Conservation (phyloP, 345 rosid genomes). For the Triadica sebifera region DNA sequence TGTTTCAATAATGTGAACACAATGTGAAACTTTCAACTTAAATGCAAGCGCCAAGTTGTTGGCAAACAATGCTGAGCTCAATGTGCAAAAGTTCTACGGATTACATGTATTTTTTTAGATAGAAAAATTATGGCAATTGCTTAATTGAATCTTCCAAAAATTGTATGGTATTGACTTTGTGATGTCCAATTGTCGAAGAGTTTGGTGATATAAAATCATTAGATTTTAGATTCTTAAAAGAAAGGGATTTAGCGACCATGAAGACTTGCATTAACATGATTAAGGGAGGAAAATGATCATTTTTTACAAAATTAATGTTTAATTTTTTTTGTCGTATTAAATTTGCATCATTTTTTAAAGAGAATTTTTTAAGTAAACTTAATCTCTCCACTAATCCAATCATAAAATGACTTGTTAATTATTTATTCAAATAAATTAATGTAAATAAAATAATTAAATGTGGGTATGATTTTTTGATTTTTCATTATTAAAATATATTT, state of each 20-base stretch:
- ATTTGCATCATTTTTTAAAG: not conserved
- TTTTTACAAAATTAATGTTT: no score
- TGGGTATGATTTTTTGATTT: no score
- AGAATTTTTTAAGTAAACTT: no score
- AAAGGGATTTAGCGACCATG: not conserved
- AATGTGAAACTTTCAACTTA: not conserved
- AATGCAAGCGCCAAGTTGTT: not conserved
- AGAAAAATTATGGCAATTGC: not conserved
- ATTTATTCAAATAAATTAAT: no score
- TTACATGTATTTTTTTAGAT: not conserved
- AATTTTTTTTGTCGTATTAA: no score
- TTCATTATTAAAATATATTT: no score
- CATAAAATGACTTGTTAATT: no score
- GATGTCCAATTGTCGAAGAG: not conserved
- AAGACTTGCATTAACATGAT: not conserved
- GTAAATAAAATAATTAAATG: no score
- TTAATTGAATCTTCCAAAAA: not conserved
- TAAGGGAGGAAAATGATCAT: not conserved
- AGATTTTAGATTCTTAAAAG: not conserved
- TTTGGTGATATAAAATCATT: not conserved
- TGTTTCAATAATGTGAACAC: not conserved
- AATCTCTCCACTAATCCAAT: no score
- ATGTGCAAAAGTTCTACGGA: no score
- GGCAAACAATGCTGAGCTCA: no score
- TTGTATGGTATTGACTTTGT: not conserved